Evolutionary conservation across 257 asterid genomes (phyloP).

Genomic region (Apocynum venetum): DNA sequence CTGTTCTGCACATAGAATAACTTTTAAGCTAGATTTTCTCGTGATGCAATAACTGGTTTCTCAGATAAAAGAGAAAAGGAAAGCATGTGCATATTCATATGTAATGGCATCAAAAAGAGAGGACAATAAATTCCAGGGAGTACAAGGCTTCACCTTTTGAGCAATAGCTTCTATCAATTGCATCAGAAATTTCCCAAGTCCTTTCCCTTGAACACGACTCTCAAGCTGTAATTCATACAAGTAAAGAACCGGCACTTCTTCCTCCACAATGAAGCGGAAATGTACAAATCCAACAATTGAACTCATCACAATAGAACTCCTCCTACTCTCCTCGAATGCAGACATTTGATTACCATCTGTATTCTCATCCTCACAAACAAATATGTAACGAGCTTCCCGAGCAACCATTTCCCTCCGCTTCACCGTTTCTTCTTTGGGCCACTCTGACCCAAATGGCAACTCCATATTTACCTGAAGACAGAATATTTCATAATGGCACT

Average conservation of each 20-base stretch:
- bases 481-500: background rate
- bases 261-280: constrained; percentile 73
- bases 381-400: constrained; percentile 69
- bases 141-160: constrained; percentile 41
- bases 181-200: constrained; percentile 78
- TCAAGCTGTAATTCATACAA: constrained; percentile 89
- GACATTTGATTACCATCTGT: constrained; percentile 25
- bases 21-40: constrained; percentile 10
- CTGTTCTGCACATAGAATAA: constrained; percentile 39
- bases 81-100: background rate
- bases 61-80: background rate
- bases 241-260: constrained; percentile 88
- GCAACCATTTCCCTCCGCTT: constrained; percentile 84
- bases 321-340: constrained; percentile 23
- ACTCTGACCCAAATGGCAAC: constrained; percentile 74
- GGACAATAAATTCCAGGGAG: background rate
- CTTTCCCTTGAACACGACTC: constrained; percentile 74
- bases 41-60: too few species aligned
- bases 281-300: constrained; percentile 75
- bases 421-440: constrained; percentile 82
- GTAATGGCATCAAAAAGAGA: background rate
- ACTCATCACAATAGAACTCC: constrained; percentile 29
- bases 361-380: constrained; percentile 47
- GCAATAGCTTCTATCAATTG: constrained; percentile 76
- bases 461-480: constrained; percentile 67